Base-by-base conservation (phyloP, 2,329 filamentous ascomycete species). In the Blastomyces gilchristii region DNA sequence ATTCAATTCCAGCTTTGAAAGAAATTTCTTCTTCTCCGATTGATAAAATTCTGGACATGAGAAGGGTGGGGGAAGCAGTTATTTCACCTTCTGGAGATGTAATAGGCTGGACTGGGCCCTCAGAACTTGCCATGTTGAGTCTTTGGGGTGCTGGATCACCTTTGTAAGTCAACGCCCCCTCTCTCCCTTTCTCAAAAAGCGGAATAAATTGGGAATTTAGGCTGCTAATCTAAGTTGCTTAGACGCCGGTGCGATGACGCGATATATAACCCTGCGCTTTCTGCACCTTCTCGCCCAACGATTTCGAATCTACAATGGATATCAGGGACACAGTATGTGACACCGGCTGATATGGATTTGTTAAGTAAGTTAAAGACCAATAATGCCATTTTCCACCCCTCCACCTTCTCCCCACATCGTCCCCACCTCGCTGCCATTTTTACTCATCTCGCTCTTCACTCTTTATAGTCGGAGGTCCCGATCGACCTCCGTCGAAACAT, bases 251-350 rank as follows among this genome's bases (percentile, higher is more conserved):
- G 79, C 18, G 78, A 84, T n/a, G 92, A 97, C 72, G 85, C 81
- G 8, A 80, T 99, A 2, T 85, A 90, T 75, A 96, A 97, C 72
- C 86, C 89, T 0, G 81, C 89, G 63, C 83, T 90, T 0, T 72
- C 83, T 18, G 82, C 89, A 28, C 93, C 92, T 1, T 82, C 90
- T 14, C 85, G 94, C 1, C 94, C 94, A 0, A 96, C 91, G 0
- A 99, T 99, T 65, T 95, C 90, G 25, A 96, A 95, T 70, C 77
- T 99, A 47, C 91, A 97, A 76, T 99, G 94, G 94, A 91, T 99
- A 61, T 89, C 91, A 0, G 94, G 94, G 3, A 97, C 93, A 0
- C 93, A 97, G 75, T 89, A 95, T 69, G 83, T 99, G 56, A 91
- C 90, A 1, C 88, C 90, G 0, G 82, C 87, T 1, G 94, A 99